Percentiles rank a stretch among this genome's conserved stretches.
Evolutionary conservation across 495 filamentous ascomycete genomes (phyloP).

Genomic region (Penicillium goetzii): DNA sequence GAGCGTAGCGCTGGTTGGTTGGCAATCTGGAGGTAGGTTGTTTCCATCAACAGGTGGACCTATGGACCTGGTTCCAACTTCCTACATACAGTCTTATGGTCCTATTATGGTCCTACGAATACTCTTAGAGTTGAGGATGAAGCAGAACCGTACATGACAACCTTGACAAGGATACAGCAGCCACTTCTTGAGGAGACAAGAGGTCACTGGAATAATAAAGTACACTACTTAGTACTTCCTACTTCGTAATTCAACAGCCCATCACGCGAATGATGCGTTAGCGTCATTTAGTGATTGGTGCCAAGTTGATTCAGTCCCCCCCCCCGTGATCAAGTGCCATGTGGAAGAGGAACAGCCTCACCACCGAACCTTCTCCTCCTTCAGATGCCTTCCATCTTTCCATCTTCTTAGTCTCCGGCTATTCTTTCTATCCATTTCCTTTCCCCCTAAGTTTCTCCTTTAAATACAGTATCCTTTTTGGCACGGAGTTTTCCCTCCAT

Average conservation of each 20-base stretch:
- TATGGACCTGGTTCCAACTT: neutral
- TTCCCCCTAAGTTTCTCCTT: too few species aligned
- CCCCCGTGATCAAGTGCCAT: slow-evolving; percentile 3
- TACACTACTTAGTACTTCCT: neutral
- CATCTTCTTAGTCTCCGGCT: neutral
- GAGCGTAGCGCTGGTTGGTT: neutral
- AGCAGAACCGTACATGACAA: neutral
- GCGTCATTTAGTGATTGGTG: neutral
- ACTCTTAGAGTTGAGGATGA: neutral
- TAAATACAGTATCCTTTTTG: too few species aligned
- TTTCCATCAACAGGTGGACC: neutral
- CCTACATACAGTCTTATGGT: too few species aligned
- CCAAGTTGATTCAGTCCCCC: neutral
- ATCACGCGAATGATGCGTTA: neutral
- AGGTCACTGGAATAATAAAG: neutral
- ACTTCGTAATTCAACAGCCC: neutral
- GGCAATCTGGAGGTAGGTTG: neutral
- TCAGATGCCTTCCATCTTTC: neutral
- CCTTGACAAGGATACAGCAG: neutral
- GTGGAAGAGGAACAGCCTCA: neutral
- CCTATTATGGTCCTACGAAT: neutral
- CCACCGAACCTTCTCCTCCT: neutral
- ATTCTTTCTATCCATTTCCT: neutral
- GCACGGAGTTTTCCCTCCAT: neutral
- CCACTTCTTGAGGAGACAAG: neutral